phyloP scores from a whole-genome alignment of 2,329 filamentous ascomycete species.

The Paracorniculantispora psalliotae region DNA sequence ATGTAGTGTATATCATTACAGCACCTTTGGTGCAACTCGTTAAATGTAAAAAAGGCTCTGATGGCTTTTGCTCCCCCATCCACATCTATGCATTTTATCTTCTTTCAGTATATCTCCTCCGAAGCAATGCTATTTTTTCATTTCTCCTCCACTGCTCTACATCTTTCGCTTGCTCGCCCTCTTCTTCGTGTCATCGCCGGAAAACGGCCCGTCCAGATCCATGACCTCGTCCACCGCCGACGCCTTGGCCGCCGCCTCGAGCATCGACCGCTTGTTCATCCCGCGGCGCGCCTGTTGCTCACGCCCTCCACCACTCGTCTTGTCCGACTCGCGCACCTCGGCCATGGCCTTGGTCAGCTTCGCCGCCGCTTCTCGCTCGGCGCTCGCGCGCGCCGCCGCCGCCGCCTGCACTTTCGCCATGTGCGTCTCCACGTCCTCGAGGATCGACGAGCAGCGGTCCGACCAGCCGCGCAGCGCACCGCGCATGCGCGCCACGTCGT shows the following conservation, averaged over 20 bases:
- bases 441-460: slow-evolving; percentile 67
- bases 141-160: slow-evolving; percentile 23
- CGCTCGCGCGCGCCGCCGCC: slow-evolving; percentile 52
- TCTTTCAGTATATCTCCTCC: not conserved
- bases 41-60: not conserved
- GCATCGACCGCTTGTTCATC: slow-evolving; percentile 33
- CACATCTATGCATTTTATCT: not conserved
- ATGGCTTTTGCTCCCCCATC: not conserved
- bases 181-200: slow-evolving; percentile 44
- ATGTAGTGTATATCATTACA: slow-evolving; percentile 9
- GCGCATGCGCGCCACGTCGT: slow-evolving; percentile 60
- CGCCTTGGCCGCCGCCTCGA: slow-evolving; percentile 34
- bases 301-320: slow-evolving; percentile 19
- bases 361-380: slow-evolving; percentile 43
- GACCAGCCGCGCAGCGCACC: slow-evolving; percentile 69
- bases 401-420: slow-evolving; percentile 60
- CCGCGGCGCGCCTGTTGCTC: slow-evolving; percentile 17
- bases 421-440: slow-evolving; percentile 70
- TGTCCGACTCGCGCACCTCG: slow-evolving; percentile 40
- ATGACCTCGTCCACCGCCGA: slow-evolving; percentile 45
- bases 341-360: slow-evolving; percentile 46
- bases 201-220: slow-evolving; percentile 51
- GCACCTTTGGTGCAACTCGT: slow-evolving; percentile 6
- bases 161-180: slow-evolving; percentile 51
- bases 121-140: not conserved